Evolutionary conservation across 768 basidiomycete genomes (phyloP).

Genomic region (Phaeotremella fagi): DNA sequence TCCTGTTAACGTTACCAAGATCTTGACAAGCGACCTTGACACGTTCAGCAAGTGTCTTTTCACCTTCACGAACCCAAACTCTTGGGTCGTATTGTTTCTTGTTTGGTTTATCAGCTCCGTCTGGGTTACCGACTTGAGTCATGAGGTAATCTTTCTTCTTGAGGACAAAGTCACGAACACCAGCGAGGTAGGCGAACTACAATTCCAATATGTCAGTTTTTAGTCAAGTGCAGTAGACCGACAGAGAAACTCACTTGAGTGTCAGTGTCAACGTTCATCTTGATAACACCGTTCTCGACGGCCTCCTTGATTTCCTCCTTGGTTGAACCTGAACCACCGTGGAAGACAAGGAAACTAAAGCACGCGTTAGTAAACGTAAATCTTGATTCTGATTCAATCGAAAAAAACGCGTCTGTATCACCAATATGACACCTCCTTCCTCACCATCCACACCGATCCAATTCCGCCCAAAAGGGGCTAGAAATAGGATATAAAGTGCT

Average conservation of each 20-base stretch:
- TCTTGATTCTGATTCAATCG: neutral
- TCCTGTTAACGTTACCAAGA: conserved; percentile 57
- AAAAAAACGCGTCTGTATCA: conserved; percentile 33
- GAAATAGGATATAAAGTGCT: conserved; percentile 3
- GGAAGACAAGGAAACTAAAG: conserved; percentile 94
- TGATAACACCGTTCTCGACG: conserved; percentile 86
- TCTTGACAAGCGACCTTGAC: conserved; percentile 92
- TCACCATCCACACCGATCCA: conserved; percentile 27
- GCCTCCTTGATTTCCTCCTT: conserved; percentile 93
- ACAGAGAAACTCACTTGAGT: conserved; percentile 42
- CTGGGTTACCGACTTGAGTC: conserved; percentile 94
- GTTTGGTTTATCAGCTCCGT: conserved; percentile 95
- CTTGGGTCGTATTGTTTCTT: conserved; percentile 97
- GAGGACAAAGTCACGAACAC: conserved; percentile 81
- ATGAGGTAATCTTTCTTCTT: conserved; percentile 83
- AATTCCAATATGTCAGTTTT: too few species aligned
- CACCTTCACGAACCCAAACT: conserved; percentile 97
- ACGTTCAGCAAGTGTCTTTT: conserved; percentile 80
- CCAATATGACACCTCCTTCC: conserved; percentile 45
- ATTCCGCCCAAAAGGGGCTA: conserved; percentile 25
- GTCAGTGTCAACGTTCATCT: conserved; percentile 97
- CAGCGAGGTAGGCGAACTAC: conserved; percentile 67
- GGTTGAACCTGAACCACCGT: conserved; percentile 96
- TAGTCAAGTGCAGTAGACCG: too few species aligned
- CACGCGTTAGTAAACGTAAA: neutral